Evolutionary conservation across 2,329 filamentous ascomycete species (phyloP), one percentile per base, ranked within the genome.

Genomic region (Diaporthe sp.): DNA sequence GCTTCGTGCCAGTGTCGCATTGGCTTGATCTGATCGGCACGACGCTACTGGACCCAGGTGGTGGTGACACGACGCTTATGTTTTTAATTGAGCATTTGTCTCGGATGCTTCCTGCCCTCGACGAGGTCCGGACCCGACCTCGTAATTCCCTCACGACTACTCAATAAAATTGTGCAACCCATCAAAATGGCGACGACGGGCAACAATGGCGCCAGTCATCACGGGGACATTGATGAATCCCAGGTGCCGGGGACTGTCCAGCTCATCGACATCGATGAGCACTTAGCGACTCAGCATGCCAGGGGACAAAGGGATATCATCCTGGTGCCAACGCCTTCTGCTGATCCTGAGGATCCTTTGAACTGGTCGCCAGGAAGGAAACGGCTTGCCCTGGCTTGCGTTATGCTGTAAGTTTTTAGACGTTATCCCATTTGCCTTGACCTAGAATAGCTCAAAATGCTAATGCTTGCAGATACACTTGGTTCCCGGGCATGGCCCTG

Each of bases 321-420:
- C 25, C 81, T 87, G 15, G 81, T 86, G 31, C 85, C 85, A 22
- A 82, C 82, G 2, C 85, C 85, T 4, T 83, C 83, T 4, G 74
- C 78, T 34, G 83, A 86, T 74, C 83, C 85, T 8, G 83, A 86
- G 55, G 85, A 87, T 73, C 85, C 86, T 4, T 78, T 87, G 55
- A 86, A 84, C 73, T 84, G 84, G 84, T 72, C 74, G 8, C 76
- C 76, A 7, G 76, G 71, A 19, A 74, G 76, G 19, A 77, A 77
- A 55, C 65, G 76, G 4, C 59, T 77, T 4, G 76, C 76, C 5
- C 67, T 83, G 44, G 49, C 79, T 44, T 82, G 80, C 74, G 78
- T 79, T 10, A 78, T 82, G 22, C 73, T 81, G 73, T 79, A 37
- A 74, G 78, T 22, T 17, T 15, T 3, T 4, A 12, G 7, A 13